These are phyloP conservation scores for Thelonectria blattea DNA, from an alignment of 2,329 filamentous ascomycete species.

Conservation along the genomic window DNA sequence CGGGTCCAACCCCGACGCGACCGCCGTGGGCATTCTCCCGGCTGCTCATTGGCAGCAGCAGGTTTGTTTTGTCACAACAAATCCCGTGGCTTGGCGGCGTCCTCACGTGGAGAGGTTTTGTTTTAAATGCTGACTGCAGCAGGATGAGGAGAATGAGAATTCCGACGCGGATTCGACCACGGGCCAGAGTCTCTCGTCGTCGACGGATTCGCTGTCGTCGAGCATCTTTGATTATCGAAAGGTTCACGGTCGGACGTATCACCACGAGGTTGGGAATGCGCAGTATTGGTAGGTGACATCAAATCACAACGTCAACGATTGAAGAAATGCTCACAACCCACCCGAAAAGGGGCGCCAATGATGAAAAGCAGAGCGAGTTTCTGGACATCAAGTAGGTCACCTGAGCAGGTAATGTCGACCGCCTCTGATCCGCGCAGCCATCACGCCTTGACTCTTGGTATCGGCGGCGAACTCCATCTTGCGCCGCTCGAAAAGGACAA, in stretches of 20 bases:
- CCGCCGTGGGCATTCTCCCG: too few species aligned
- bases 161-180: neutral
- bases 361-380: neutral
- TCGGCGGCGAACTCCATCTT: neutral
- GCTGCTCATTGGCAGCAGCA: too few species aligned
- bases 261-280: neutral
- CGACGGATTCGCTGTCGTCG: neutral
- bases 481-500: neutral
- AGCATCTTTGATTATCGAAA: neutral
- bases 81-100: too few species aligned
- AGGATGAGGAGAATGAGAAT: too few species aligned
- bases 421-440: neutral
- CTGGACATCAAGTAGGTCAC: neutral
- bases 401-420: too few species aligned
- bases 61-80: too few species aligned
- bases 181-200: neutral
- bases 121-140: too few species aligned
- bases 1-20: too few species aligned
- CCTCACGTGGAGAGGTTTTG: too few species aligned
- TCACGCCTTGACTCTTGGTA: neutral
- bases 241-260: neutral
- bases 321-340: too few species aligned
- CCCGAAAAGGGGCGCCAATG: neutral
- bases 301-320: too few species aligned
- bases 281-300: neutral